Conservation (phyloP, 768 basidiomycete genomes). For the Leccinum uliginosum region DNA sequence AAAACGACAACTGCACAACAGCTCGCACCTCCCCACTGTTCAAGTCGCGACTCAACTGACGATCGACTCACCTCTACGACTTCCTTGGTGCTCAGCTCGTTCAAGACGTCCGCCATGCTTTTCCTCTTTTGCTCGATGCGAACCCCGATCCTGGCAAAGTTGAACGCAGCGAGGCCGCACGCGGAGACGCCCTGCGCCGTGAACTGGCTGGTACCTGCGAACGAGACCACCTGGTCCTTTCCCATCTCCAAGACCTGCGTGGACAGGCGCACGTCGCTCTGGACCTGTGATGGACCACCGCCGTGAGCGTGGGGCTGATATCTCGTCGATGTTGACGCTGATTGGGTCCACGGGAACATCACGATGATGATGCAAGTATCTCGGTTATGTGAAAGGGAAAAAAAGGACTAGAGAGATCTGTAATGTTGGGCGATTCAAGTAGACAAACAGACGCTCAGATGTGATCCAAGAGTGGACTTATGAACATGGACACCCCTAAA, state of each 20-base stretch:
- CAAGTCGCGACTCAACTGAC: background rate
- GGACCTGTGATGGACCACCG: background rate
- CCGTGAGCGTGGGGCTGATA: background rate
- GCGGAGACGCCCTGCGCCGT: conserved; percentile 42
- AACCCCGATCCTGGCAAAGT: conserved; percentile 54
- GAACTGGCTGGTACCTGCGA: conserved; percentile 56
- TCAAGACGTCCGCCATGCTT: conserved; percentile 13
- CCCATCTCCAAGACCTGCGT: conserved; percentile 21
- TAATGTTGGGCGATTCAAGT: background rate
- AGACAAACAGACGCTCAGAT: background rate
- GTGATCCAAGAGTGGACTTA: no score
- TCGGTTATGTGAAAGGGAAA: background rate
- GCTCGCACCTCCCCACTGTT: background rate
- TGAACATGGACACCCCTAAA: no score
- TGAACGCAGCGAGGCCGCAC: conserved; percentile 65
- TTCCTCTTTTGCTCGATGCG: conserved; percentile 14
- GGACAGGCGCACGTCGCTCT: background rate
- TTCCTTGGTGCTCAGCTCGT: conserved; percentile 20
- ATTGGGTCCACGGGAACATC: conserved; percentile 3
- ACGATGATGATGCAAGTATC: background rate
- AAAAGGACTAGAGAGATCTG: background rate
- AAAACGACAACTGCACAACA: background rate
- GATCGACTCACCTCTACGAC: conserved; percentile 24
- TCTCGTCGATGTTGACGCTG: background rate
- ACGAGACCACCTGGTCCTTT: conserved; percentile 40